Conservation (phyloP, 805 yeast genomes). For the Saturnispora mendoncae region DNA sequence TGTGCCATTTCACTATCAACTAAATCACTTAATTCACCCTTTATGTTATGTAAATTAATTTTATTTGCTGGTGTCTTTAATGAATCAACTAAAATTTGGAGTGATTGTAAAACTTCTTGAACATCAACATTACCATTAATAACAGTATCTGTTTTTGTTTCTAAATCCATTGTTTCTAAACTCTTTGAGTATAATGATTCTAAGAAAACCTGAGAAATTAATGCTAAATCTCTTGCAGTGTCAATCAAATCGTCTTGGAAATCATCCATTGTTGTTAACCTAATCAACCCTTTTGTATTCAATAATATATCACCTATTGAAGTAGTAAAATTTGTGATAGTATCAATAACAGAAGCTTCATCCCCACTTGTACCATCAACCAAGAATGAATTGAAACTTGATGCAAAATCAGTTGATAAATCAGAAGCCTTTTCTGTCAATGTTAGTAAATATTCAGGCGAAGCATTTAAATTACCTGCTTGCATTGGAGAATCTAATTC, state of each 20-base stretch:
- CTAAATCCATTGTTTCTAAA: conserved; percentile 43
- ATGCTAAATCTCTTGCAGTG: conserved; percentile 48
- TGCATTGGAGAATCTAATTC: conserved; percentile 73
- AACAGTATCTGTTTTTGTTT: conserved; percentile 67
- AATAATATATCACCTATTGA: conserved; percentile 54
- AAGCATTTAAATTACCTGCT: conserved; percentile 69
- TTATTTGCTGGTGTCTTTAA: conserved; percentile 33
- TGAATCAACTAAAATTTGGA: conserved; percentile 47
- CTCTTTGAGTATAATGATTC: conserved; percentile 46
- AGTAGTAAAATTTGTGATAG: conserved; percentile 54
- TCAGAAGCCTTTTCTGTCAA: conserved; percentile 62
- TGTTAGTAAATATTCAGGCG: conserved; percentile 61
- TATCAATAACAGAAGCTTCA: conserved; percentile 51
- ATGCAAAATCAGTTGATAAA: conserved; percentile 71
- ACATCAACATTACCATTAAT: conserved; percentile 67
- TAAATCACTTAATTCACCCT: conserved; percentile 54
- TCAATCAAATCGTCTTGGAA: conserved; percentile 44
- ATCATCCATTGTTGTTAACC: conserved; percentile 41
- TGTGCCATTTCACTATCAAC: conserved; percentile 67
- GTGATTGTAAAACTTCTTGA: conserved; percentile 58
- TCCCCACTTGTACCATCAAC: conserved; percentile 69
- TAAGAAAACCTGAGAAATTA: conserved; percentile 53
- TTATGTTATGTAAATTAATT: conserved; percentile 19
- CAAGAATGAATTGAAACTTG: conserved; percentile 61
- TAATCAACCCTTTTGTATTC: conserved; percentile 60